Evolutionary conservation across 2,329 filamentous ascomycete species (phyloP), one percentile per base, ranked within the genome.

Genomic region (Corniculantispora saksenae): DNA sequence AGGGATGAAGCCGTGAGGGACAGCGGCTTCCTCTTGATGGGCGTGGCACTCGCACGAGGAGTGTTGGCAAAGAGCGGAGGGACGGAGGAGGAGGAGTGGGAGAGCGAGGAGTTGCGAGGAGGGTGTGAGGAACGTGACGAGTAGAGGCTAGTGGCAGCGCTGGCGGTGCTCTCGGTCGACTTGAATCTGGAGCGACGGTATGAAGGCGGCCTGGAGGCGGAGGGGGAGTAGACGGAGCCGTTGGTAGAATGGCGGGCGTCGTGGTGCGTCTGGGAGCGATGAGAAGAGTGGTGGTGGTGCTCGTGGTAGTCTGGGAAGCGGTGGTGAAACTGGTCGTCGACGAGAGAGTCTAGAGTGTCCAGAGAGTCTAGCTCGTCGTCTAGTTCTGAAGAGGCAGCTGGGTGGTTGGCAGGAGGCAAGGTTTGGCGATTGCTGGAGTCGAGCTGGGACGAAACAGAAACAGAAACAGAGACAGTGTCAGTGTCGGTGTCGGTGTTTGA

Each of bases 11-110:
- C 84, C 38, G 83, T 82, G 9, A 80, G 78, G 51, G 86, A 87
- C 67, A 89, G 74, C 63, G 87, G 87, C 77, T 89, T 89, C 67
- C 87, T 82, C 73, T 83, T 84, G 76, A 89, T 84, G 67, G 48
- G 47, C 25, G 47, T 53, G 59, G 78, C 74, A 50, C 70, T 71
- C 32, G 65, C 67, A 10, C 59, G 48, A 10, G 61, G 35, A 21
- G 32, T 56, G 57, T 45, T 43, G 35, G 61, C 21, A 38, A 65
- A 63, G 64, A 68, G 61, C 29, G 51, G 63, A 64, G 48, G 57
- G 55, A 53, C 51, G 40, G 57, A 66, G 40, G 59, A 64, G 56
- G 61, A 55, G n/a, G 66, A 63, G 23, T 63, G 61, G 61, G 63
- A 53, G 23, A 53, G 58, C n/a, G 62, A 56, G n/a, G 66, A 50